Evolutionary conservation across 768 basidiomycete genomes (phyloP), one percentile per base, ranked within the genome.

Genomic region (Xerocomellus dryophilus): DNA sequence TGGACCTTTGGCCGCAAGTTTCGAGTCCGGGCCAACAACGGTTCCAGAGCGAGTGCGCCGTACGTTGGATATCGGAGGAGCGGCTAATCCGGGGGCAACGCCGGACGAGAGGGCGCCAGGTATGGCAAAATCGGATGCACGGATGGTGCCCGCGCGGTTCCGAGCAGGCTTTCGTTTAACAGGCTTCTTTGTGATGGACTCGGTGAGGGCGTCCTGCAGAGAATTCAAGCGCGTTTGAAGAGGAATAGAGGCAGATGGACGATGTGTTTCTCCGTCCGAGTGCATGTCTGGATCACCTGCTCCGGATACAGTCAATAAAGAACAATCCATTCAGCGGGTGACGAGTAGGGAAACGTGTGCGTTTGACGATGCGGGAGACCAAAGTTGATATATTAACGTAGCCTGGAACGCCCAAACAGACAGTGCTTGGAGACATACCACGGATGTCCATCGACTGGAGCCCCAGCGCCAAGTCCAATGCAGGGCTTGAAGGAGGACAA

Each of bases 71-170:
- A 20, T 25, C 17, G 46, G 49, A 8, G 51, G 35, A 21, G 45
- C 27, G 0, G 45, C 27, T 7, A 12, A 15, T 43, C 29, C 27
- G 12, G 55, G 29, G 29, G 23, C 32, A 42, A 42, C 38, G 50
- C 55, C 23, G 3, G 58, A 51, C 31, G 48, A 52, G 43, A 50
- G 29, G 34, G 43, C 35, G 10, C 47, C 50, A 6, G 59, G 51
- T 32, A 57, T 71, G 32, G 58, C 18, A 44, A 71, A 75, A 57
- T 78, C 78, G n/a, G 74, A 81, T 45, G 75, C 79, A 47, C 74
- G 80, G 62, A 76, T 82, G 48, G 77, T 82, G 56, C 73, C 78
- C 23, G 73, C 80, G 17, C 81, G 76, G n/a, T 69, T 71, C n/a
- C 74, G 67, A 46, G 66, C 39, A 15, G 35, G 43, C 25, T 17